Base-by-base conservation (phyloP, 768 basidiomycete species). In the Suillus sp. region DNA sequence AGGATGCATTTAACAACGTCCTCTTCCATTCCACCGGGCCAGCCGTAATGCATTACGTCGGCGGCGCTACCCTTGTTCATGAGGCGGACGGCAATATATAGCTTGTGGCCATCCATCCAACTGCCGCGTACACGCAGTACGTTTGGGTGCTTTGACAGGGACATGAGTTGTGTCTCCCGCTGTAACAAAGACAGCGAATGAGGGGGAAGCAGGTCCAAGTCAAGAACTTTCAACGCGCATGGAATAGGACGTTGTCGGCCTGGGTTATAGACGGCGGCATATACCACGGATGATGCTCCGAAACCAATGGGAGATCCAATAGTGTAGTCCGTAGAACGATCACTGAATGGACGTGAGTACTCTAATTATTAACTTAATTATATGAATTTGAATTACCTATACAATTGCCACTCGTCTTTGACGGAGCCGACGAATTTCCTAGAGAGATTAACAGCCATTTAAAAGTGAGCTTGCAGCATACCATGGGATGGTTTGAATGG, bases 201-300 rank as follows among this genome's bases (percentile, higher is more conserved):
- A 0, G 81, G 89, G 0, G 90, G 87, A 42, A 96, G 83, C 16
- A 84, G 79, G 72, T 96, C 93, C 50, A 96, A 86, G 72, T 95
- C 92, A 48, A 95, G 83, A 51, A 97, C 93, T 78, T 97, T 97
- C 70, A 96, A 83, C 0, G 94, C 91, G 69, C 91, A 92, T 20
- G 89, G 82, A 38, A 83, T 79, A 5, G 80, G 79, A 53, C 59
- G 77, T 42, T 64, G 75, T 25, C 68, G 74, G 62, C 72, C 75
- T 37, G 66, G 80, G 8, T 79, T 82, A 73, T 87, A 95, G 1
- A 79, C 75, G 0, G 95, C 95, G 16, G 87, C 77, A 70, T 96
- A 94, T 7, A 98, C 96, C 61, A 90, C 91, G 0, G 96, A 96
- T 3, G 93, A 95, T 2, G 96, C 91, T 22, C 96, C 96, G 69